Percentiles rank a stretch among this genome's conserved stretches.
Conservation (phyloP, 192 early-diverging fungal genomes). For the Linnemannia schmuckeri region DNA sequence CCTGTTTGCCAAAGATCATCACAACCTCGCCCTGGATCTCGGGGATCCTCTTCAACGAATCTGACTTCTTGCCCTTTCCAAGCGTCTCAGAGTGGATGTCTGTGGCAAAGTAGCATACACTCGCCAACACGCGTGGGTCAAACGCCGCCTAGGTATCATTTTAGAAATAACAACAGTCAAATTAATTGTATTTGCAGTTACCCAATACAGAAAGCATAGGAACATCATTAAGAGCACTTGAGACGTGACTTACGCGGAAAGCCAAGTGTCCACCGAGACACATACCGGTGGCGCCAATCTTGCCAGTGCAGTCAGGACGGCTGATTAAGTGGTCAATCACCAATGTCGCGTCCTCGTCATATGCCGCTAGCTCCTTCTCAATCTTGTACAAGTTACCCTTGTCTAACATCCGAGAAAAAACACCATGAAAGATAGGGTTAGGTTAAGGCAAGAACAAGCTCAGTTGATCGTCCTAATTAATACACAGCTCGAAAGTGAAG, state of each 20-base stretch:
- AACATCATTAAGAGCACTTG: background rate
- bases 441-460: too few relatives aligned
- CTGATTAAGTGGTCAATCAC: conserved; percentile 62
- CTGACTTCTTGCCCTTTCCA: conserved; percentile 57
- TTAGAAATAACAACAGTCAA: background rate
- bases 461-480: background rate
- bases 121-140: conserved; percentile 65
- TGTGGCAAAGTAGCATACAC: conserved; percentile 74
- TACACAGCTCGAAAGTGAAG: background rate
- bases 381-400: conserved; percentile 73
- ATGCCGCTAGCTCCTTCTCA: conserved; percentile 65
- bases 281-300: conserved; percentile 71
- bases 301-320: conserved; percentile 69
- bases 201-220: too few relatives aligned
- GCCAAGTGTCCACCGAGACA: conserved; percentile 72
- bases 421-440: background rate
- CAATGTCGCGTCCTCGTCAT: conserved; percentile 72
- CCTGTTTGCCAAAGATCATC: conserved; percentile 75
- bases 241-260: conserved; percentile 58
- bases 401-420: conserved; percentile 42
- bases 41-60: conserved; percentile 61
- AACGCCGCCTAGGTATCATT: conserved; percentile 60
- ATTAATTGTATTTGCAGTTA: background rate
- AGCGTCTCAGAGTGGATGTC: conserved; percentile 73
- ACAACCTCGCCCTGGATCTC: conserved; percentile 72